Base-by-base conservation (phyloP, 1,139 yeast genomes). In the Candida neerlandica region DNA sequence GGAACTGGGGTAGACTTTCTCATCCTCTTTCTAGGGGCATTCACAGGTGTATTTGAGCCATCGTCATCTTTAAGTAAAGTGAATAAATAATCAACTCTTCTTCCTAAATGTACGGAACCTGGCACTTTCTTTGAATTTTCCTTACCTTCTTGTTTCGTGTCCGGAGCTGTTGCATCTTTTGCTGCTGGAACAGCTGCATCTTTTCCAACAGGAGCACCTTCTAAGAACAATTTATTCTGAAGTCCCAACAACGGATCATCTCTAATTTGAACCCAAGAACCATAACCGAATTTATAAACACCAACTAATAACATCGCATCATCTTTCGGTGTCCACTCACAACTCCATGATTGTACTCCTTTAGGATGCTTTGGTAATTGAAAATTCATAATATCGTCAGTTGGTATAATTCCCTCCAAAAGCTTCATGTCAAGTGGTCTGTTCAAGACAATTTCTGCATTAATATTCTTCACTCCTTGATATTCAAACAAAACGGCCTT, bases 181-280 rank as follows among this genome's bases (percentile, higher is more conserved):
- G 39, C 18, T 18, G 27, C 26, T 18, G 39, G 5, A 15, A 11
- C n/a, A 11, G 39, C 30, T 23, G 42, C 35, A 27, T 43, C 47
- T 32, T 53, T 57, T 29, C 51, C 53, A 12, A 14, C 16, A 3
- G 47, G 39, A 11, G 53, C 42, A 43, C 58, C 55, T 49, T 80
- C 89, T 58, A 92, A 75, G 62, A 83, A 92, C 55, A 92, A 70
- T 70, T 89, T 92, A 59, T 90, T 90, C 54, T 91, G 89, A 56
- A 95, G 76, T 12, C 94, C 95, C 52, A 95, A 77, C 50, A 89
- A 80, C 1, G 99, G 98, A 69, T 95, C 99, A 69, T 94, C 99
- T 63, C 99, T 77, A 43, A 95, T 92, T 64, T 89, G 92, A 6
- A 81, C 68, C 99, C 99, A 95, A 0, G 96, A 86, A 18, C 99